These are phyloP conservation scores for Talaromyces funiculosus DNA, from an alignment of 2,329 filamentous ascomycete genomes.

Conservation along the genomic window DNA sequence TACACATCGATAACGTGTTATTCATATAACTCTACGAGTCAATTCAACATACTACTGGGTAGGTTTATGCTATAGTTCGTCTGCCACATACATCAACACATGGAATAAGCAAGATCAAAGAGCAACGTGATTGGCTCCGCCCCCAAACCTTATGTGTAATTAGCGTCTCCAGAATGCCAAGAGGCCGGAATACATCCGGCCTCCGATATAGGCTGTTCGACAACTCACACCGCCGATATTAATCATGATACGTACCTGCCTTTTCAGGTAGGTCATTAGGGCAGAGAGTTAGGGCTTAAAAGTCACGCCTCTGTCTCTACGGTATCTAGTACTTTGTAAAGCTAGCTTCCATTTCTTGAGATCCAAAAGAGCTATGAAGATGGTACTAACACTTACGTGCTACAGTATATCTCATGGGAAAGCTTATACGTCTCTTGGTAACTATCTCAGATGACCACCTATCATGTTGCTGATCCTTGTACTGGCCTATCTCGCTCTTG, in stretches of 20 bases:
- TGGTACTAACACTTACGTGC: no score
- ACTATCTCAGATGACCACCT: no score
- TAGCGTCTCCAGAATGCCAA: constrained; percentile 19
- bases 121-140: not conserved
- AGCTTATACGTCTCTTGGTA: no score
- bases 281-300: not conserved
- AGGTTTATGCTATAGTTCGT: not conserved
- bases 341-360: no score
- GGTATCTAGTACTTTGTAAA: no score
- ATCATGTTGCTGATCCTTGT: not conserved
- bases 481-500: not conserved
- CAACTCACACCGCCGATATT: not conserved
- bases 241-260: not conserved
- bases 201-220: constrained; percentile 32
- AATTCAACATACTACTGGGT: no score
- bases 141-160: not conserved
- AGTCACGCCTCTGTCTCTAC: not conserved
- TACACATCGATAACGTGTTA: not conserved
- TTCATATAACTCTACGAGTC: not conserved
- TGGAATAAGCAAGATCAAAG: constrained; percentile 3
- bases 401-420: no score
- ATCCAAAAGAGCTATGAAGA: no score
- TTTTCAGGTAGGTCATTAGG: not conserved
- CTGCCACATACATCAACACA: not conserved
- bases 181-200: constrained; percentile 41